A percentile compares a stretch with the other conserved stretches of the same genome.
Evolutionary conservation across 169 alveolate genomes (phyloP).

Genomic region (Eimeria brunetti): DNA sequence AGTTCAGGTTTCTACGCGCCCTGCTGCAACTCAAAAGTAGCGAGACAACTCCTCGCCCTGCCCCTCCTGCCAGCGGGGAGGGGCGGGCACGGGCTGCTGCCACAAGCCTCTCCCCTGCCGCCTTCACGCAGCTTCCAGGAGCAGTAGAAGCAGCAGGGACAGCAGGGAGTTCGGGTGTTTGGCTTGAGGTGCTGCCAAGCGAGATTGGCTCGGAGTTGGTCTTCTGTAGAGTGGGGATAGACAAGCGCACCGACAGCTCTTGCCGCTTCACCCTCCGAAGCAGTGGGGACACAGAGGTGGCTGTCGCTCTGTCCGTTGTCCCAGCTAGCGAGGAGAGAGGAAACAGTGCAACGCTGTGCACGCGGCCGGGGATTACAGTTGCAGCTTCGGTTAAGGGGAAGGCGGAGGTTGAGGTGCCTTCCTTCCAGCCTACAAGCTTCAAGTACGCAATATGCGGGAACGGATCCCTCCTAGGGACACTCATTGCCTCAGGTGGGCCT

Average conservation of each 20-base stretch:
- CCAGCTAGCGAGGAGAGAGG: background rate
- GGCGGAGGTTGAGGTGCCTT: slow-evolving; percentile 2
- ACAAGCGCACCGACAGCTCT: background rate
- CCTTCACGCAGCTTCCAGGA: slow-evolving; percentile 6
- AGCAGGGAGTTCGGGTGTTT: background rate
- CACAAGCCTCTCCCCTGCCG: background rate
- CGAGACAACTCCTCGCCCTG: background rate
- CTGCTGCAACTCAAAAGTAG: slow-evolving; percentile 2
- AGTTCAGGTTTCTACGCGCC: slow-evolving; percentile 32
- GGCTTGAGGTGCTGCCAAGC: slow-evolving; percentile 3
- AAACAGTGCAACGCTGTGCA: slow-evolving; percentile 26
- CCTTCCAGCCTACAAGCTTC: slow-evolving; percentile 32
- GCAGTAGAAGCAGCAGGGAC: background rate
- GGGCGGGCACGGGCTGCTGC: background rate
- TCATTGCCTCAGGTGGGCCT: slow-evolving; percentile 42
- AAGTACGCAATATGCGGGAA: slow-evolving; percentile 48
- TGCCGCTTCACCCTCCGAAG: slow-evolving; percentile 51
- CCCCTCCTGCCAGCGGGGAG: background rate
- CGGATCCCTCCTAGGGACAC: slow-evolving; percentile 40
- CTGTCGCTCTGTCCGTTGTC: slow-evolving; percentile 16
- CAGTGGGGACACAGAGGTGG: background rate
- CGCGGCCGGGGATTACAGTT: slow-evolving; percentile 30
- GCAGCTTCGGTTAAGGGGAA: slow-evolving; percentile 12
- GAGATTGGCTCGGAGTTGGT: slow-evolving; percentile 12
- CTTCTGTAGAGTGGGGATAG: slow-evolving; percentile 28